Percentiles rank a stretch among this genome's conserved stretches.
Evolutionary conservation across 108 stramenopile genomes (phyloP).

Genomic region (Cyclostephanos tholiformis): DNA sequence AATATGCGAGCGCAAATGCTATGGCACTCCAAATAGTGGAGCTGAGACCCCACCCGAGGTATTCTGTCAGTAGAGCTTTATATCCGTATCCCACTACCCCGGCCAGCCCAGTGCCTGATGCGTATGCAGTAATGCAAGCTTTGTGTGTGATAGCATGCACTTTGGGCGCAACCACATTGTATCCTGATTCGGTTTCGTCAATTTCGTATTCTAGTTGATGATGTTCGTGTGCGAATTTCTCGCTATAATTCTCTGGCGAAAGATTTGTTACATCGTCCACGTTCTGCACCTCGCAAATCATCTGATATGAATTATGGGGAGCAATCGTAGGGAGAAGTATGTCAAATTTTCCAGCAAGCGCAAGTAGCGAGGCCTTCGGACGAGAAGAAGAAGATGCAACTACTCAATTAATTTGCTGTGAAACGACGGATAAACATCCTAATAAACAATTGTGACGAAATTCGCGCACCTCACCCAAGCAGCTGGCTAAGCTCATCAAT

Average conservation of each 20-base stretch:
- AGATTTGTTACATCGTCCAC: slow-evolving; percentile 22
- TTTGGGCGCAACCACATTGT: slow-evolving; percentile 8
- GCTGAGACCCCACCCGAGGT: slow-evolving; percentile 33
- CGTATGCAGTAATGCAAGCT: slow-evolving; percentile 66
- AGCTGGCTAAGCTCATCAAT: slow-evolving; percentile 63
- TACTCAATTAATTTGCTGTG: neutral
- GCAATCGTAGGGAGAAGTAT: slow-evolving; percentile 11
- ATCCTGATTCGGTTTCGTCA: slow-evolving; percentile 7
- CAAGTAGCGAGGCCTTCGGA: slow-evolving; percentile 68
- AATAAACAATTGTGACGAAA: neutral
- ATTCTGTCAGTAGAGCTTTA: slow-evolving; percentile 43
- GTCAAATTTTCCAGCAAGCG: slow-evolving; percentile 68
- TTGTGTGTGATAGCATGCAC: neutral
- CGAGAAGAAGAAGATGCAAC: neutral
- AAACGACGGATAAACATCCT: neutral
- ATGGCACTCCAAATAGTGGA: slow-evolving; percentile 36
- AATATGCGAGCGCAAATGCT: slow-evolving; percentile 22
- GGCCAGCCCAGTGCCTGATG: slow-evolving; percentile 81
- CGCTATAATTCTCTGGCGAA: neutral
- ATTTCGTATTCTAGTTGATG: neutral
- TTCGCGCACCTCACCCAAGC: slow-evolving; percentile 73
- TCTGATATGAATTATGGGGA: slow-evolving; percentile 1
- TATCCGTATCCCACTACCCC: slow-evolving; percentile 79
- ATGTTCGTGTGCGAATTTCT: slow-evolving; percentile 8
- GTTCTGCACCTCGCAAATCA: neutral